A percentile compares a stretch with the other conserved stretches of the same genome.
Evolutionary conservation across 2,329 filamentous ascomycete species (phyloP).

Genomic region (Fusarium setosum): DNA sequence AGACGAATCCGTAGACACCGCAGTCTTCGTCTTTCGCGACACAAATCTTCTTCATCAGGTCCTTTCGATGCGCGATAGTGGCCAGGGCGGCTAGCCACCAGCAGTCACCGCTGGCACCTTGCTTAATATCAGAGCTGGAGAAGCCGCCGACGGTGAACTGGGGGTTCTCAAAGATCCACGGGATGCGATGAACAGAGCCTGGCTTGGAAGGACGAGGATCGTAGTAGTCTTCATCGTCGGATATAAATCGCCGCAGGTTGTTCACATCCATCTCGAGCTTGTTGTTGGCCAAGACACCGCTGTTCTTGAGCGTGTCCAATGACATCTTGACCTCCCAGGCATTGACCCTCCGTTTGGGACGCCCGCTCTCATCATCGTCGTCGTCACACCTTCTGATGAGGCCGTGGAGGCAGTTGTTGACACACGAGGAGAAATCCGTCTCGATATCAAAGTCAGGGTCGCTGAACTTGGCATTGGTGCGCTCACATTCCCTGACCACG

Average conservation of each 20-base stretch:
- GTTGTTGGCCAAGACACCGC: constrained; percentile 22
- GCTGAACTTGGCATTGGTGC: constrained; percentile 58
- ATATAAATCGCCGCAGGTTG: constrained; percentile 21
- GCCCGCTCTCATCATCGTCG: constrained; percentile 16
- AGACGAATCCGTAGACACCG: constrained; percentile 80
- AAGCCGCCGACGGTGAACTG: constrained; percentile 55
- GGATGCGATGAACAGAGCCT: constrained; percentile 55
- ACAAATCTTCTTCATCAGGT: constrained; percentile 74
- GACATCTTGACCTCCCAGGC: constrained; percentile 23
- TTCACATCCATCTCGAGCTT: constrained; percentile 24
- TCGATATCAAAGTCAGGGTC: constrained; percentile 59
- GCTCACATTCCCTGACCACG: constrained; percentile 55
- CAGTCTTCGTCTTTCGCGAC: constrained; percentile 74
- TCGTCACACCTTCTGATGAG: constrained; percentile 28
- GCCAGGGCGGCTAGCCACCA: constrained; percentile 79
- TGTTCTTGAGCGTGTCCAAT: constrained; percentile 22
- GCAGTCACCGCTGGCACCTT: constrained; percentile 71
- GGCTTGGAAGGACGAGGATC: constrained; percentile 35
- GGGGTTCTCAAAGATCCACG: constrained; percentile 56
- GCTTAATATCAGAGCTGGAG: constrained; percentile 55
- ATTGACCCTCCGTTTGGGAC: background rate
- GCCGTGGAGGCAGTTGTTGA: constrained; percentile 54
- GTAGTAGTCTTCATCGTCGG: constrained; percentile 5
- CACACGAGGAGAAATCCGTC: constrained; percentile 48
- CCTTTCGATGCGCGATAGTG: constrained; percentile 73